Conservation (phyloP, 2,329 filamentous ascomycete species). For the Colletotrichum siamense region DNA sequence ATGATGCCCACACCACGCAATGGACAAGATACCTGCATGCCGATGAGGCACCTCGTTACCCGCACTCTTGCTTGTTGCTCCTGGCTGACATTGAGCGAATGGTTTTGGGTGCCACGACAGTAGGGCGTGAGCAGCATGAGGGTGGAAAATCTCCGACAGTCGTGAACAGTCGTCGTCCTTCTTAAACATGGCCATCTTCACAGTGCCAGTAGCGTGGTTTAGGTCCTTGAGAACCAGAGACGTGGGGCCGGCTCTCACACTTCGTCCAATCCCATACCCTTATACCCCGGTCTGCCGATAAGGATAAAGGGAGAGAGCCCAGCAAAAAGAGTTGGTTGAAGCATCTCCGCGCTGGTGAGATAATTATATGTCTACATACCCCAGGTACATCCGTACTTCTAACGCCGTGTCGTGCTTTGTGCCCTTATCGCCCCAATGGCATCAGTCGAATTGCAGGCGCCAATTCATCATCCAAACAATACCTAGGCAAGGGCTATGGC, state of each 20-base stretch:
- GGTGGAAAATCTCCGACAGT: neutral
- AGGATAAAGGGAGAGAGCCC: neutral
- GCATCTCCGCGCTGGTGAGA: slow-evolving; percentile 14
- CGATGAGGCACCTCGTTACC: neutral
- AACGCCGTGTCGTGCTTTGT: neutral
- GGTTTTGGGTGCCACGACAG: neutral
- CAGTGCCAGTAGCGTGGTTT: neutral
- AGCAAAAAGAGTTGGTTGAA: neutral
- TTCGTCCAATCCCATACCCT: neutral
- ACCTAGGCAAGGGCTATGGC: neutral
- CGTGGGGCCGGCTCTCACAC: neutral
- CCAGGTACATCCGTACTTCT: neutral
- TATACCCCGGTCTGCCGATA: neutral
- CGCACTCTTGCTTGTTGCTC: neutral
- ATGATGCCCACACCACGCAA: neutral
- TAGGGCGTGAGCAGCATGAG: neutral
- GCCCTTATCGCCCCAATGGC: slow-evolving; percentile 21
- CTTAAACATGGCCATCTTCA: neutral
- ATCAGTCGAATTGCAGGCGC: neutral
- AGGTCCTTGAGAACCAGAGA: neutral
- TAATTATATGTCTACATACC: neutral
- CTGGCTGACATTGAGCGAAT: neutral
- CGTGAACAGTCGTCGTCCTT: neutral
- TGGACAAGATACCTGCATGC: neutral
- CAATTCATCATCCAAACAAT: slow-evolving; percentile 4